Base-by-base conservation (phyloP, 805 yeast genomes). In the Kuraishia hungarica region DNA sequence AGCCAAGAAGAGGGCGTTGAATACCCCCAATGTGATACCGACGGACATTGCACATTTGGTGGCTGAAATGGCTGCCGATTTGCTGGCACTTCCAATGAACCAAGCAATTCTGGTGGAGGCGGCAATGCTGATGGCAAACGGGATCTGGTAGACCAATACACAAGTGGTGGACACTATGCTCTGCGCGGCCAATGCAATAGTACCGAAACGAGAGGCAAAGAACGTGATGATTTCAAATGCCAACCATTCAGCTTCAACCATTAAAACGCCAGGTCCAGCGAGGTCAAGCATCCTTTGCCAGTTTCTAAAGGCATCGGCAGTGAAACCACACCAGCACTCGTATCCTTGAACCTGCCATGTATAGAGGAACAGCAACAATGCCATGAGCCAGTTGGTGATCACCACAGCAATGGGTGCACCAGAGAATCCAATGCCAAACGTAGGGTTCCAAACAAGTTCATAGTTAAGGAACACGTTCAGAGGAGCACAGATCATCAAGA, bases 391-490 rank as follows among this genome's bases (percentile, higher is more conserved):
- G 64, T 87, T 83, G 49, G 88, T 84, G 39, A 84, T 75, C 2
- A 83, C 84, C 21, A 87, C 89, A 2, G 91, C 82, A 39, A 85
- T 73, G 46, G 94, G 93, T 1, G 93, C 93, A 22, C 94, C 94
- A 39, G 82, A 64, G 65, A 82, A 87, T 2, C 94, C 94, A 54
- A 79, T 60, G 0, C 82, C 81, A 51, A 83, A 65, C 2, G 56
- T 61, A 43, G 67, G 59, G 62, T 79, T 75, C 91, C 93, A 84
- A n/a, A 87, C 93, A 50, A 87, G 72, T 20, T 77, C 56, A 62
- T 84, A 87, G 61, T 87, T 87, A 69, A 86, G 68, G 28, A 82
- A 57, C 0, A 86, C 87, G 64, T 87, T 87, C 57, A 87, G 67
- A 8, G 94, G 93, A 2, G 92, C 92, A 69, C 90, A 86, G 28